Evolutionary conservation across 2,329 filamentous ascomycete genomes (phyloP), one percentile per base, ranked within the genome.

Genomic region (Penicillium sp.): DNA sequence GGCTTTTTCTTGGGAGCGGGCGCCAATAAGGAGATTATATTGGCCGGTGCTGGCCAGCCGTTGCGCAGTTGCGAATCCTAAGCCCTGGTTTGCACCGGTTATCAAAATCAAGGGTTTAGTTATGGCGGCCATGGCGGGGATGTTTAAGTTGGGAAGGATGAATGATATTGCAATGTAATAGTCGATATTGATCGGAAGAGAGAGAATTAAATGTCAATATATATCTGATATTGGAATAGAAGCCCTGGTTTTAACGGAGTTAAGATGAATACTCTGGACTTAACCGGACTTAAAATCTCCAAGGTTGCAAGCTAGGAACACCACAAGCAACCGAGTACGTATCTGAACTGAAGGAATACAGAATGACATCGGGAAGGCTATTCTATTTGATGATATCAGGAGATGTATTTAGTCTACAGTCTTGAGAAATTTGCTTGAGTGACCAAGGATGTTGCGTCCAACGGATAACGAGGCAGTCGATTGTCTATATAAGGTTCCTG

Each of bases 51-150:
- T 25, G 3, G 47, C 47, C 2, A 50, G 33, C 21, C 27, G 31
- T 6, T 50, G 21, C n/a, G 31, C 33, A 6, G 47, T 50, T 6
- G 47, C 31, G 33, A 50, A 50, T 38, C 47, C 47, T 8, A 50
- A 9, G 31, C 33, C 47, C 21, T 50, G 47, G 47, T 50, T 50
- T 27, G 47, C 47, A 50, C 47, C 47, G 6, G 47, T 50, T 8
- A 50, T 50, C 19, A 38, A 10, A 38, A 50, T 5, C 33, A 50
- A 50, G 31, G 47, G 33, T 8, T 38, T 50, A n/a, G 47, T 50
- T 21, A 12, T 19, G 12, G 33, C 6, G 33, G 47, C 33, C 33
- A 50, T 50, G 2, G 13, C 13, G 13, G 31, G 10, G 38, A 49
- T 4, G 4, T 25, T 38, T 38, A 6, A 5, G 5, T 21, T 12